Evolutionary conservation across 805 yeast species (phyloP), one percentile per base, ranked within the genome.

Genomic region (Wickerhamiella brachini): DNA sequence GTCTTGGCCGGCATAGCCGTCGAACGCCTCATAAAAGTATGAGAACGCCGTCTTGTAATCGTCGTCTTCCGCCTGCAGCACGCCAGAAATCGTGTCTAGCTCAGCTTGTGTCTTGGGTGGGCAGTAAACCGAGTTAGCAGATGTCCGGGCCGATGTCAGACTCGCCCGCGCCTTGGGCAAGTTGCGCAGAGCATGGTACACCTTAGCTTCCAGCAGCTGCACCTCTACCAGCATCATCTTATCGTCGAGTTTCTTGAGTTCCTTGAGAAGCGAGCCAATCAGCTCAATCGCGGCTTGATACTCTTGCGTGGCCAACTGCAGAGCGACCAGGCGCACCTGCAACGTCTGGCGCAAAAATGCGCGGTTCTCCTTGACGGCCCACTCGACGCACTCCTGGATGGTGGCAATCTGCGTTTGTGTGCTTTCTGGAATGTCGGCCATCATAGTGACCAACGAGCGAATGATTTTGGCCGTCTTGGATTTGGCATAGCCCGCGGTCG

Each of bases 11-110:
- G 85, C 77, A 68, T 78, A 93, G 44, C 90, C 90, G 67, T 93
- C 98, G 61, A 90, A 88, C 18, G 96, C 83, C 69, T 93, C 99
- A 63, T 79, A 89, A 62, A 93, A 93, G 67, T 93, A 93, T 6
- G 97, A 88, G 64, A 77, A 93, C 12, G 97, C 95, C 10, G 98
- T 93, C 65, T 86, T 85, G 71, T 85, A 94, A 67, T 93, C 99
- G 66, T 85, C 85, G 61, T 93, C 97, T 68, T 93, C 97, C 39
- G 97, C 95, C 70, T 90, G 94, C 56, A 93, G 75, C 51, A 90
- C 81, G 59, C 99, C 98, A 64, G 94, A 82, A 82, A 90, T 88
- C 69, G 86, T 78, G 65, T 93, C 99, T 51, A 93, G 76, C 64
- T 88, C 95, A 1, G 97, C 97, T 69, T 93, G 95, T 59, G 83